Percentiles rank a stretch among this genome's conserved stretches.
Evolutionary conservation across 352 stramenopile species (phyloP).

Genomic region (Phytophthora uliginosa): DNA sequence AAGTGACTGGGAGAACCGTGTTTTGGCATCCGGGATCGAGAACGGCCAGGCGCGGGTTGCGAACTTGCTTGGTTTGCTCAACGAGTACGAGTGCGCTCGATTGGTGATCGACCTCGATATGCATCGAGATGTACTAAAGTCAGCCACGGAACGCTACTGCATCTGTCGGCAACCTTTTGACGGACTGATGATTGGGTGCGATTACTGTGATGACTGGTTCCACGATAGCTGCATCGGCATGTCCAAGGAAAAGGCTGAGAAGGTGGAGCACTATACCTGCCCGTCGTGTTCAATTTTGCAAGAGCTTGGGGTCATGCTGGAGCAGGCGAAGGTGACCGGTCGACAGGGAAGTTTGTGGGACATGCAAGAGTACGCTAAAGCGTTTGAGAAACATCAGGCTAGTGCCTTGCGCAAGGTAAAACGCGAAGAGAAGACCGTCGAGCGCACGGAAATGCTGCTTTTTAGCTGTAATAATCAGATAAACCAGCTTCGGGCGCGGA

Average conservation of each 20-base stretch:
- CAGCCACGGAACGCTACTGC: constrained; percentile 93
- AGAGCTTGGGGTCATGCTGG: constrained; percentile 79
- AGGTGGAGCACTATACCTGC: constrained; percentile 97
- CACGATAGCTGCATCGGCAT: constrained; percentile 92
- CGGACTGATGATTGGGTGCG: constrained; percentile 91
- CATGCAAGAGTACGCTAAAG: constrained; percentile 85
- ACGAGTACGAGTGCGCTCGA: constrained; percentile 83
- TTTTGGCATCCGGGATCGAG: constrained; percentile 83
- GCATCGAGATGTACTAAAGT: constrained; percentile 91
- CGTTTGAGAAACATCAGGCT: constrained; percentile 85
- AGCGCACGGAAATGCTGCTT: constrained; percentile 80
- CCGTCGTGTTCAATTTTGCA: constrained; percentile 94
- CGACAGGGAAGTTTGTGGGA: constrained; percentile 86
- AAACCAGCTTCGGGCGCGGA: constrained; percentile 72
- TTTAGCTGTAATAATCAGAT: constrained; percentile 88
- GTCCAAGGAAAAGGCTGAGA: constrained; percentile 95
- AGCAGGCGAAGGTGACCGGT: constrained; percentile 46
- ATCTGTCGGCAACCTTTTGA: constrained; percentile 93
- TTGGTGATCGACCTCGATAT: constrained; percentile 90
- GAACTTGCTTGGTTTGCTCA: constrained; percentile 71
- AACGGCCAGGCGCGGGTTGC: constrained; percentile 82
- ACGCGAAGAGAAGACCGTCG: constrained; percentile 87
- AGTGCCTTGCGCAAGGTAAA: constrained; percentile 83
- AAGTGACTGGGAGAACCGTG: constrained; percentile 82
- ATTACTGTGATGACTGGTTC: constrained; percentile 92